Percentiles rank a stretch among this genome's conserved stretches.
Evolutionary conservation across 2,329 filamentous ascomycete species (phyloP).

Genomic region (Camillea tinctor): DNA sequence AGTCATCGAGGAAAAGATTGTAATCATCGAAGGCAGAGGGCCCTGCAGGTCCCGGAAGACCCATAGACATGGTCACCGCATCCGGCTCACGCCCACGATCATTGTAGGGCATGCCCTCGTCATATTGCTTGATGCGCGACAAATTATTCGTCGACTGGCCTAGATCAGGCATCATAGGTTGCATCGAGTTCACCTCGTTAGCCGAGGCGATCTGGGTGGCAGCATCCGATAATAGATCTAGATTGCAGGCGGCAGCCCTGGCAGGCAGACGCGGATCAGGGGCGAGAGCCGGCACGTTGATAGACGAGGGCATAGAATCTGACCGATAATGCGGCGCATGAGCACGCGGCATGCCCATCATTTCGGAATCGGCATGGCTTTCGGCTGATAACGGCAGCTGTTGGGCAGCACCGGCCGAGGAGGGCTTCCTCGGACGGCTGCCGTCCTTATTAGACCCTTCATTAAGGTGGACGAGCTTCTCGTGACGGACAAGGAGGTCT

Average conservation of each 20-base stretch:
- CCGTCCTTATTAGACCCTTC: slow-evolving; percentile 55
- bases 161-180: slow-evolving; percentile 48
- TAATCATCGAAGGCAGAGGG: slow-evolving; percentile 53
- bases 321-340: slow-evolving; percentile 41
- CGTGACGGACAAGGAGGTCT: slow-evolving; percentile 61
- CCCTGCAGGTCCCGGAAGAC: slow-evolving; percentile 38
- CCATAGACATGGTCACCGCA: slow-evolving; percentile 40
- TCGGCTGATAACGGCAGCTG: slow-evolving; percentile 47
- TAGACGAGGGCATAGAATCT: slow-evolving; percentile 37
- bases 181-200: slow-evolving; percentile 54
- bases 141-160: slow-evolving; percentile 41
- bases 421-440: slow-evolving; percentile 50
- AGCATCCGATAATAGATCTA: slow-evolving; percentile 60
- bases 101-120: slow-evolving; percentile 46
- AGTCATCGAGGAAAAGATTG: slow-evolving; percentile 59
- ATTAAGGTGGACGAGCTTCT: slow-evolving; percentile 64
- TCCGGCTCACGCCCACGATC: slow-evolving; percentile 49
- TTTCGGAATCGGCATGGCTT: slow-evolving; percentile 45
- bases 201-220: slow-evolving; percentile 51
- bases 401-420: slow-evolving; percentile 43
- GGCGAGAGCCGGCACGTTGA: slow-evolving; percentile 39
- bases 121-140: slow-evolving; percentile 48
- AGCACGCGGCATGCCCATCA: slow-evolving; percentile 42
- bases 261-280: slow-evolving; percentile 47
- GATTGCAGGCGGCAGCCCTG: slow-evolving; percentile 51